Evolutionary conservation across 257 asterid species (phyloP), one percentile per base, ranked within the genome.

Genomic region (Lycium barbarum): DNA sequence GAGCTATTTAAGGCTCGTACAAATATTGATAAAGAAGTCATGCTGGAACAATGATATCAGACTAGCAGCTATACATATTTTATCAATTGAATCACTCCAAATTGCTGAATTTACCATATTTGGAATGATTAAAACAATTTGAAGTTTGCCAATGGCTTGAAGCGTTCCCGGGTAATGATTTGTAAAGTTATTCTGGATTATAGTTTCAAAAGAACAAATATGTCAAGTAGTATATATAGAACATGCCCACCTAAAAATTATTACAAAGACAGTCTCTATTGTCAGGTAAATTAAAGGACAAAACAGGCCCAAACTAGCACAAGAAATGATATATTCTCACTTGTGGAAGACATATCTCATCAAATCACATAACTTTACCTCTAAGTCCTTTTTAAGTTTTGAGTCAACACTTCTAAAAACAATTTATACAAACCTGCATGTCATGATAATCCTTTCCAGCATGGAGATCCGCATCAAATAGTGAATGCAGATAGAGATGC

Each of bases 381-480:
- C 49, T 2, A 33, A 78, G 82, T 53, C 49, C 22, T 78, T 15
- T 53, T 78, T 49, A 53, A n/a, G 49, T 78, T 53, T 78, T 12
- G 51, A 78, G 66, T 78, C 49, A 53, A 53, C 9, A 78, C 49
- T 53, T 51, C 49, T 7, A 53, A 76, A 78, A 2, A 20, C 71
- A 85, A 79, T 70, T 26, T 81, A 43, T 40, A 86, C 90, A 83
- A 86, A 96, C 99, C 98, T 97, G 99, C 95, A 97, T 94, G 88
- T 97, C 99, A 88, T 97, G 99, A 87, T 84, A 94, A 87, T 93
- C 99, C 90, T 93, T 92, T 86, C 99, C 99, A 81, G 97, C 97
- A 87, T 91, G 92, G 58, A 95, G 96, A 89, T 89, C 90, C 76
- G 93, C 88, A 91, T 87, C 95, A 83, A 93, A 93, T 86, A 96